Evolutionary conservation across 2,329 filamentous ascomycete genomes (phyloP), one percentile per base, ranked within the genome.

Genomic region (Alternaria viburni): DNA sequence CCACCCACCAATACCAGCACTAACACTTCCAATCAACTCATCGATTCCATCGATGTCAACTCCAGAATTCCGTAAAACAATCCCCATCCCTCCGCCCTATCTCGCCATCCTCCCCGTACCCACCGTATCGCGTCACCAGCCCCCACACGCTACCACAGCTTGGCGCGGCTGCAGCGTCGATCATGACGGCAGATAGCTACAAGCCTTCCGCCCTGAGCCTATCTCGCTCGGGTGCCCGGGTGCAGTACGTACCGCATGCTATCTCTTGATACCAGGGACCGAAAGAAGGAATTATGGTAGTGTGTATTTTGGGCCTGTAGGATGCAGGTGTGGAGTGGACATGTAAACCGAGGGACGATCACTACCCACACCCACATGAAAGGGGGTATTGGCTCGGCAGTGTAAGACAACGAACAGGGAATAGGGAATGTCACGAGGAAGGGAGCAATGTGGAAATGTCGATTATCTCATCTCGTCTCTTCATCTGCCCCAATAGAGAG

Each of bases 151-250:
- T 56, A 56, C 23, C 15, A 30, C 25, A 19, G 54, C 41, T 41
- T n/a, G 54, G 36, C 41, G 54, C 54, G 54, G 54, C n/a, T 32
- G 41, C n/a, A 41, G 41, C 54, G 54, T 56, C 41, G 54, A 45
- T 56, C 36, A 56, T 41, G 47, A 51, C 47, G 47, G 36, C 19
- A 32, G 41, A 56, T 45, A 9, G n/a, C 28, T 17, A 43, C 21
- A 43, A 43, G 41, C 41, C 41, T 41, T 41, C 36, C 36, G 36
- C 36, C n/a, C n/a, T 17, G 36, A 41, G 36, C 36, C 26, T 51
- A 32, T 51, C 47, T 19, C 12, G 36, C 9, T 32, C n/a, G 47
- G 26, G 21, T 21, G 47, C 17, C 36, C n/a, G 47, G 26, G 26
- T 51, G 17, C 47, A 51, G 47, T 51, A 13, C 25, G 26, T 19